Conservation (phyloP, 148 eudicot species). For the Fagopyrum esculentum region DNA sequence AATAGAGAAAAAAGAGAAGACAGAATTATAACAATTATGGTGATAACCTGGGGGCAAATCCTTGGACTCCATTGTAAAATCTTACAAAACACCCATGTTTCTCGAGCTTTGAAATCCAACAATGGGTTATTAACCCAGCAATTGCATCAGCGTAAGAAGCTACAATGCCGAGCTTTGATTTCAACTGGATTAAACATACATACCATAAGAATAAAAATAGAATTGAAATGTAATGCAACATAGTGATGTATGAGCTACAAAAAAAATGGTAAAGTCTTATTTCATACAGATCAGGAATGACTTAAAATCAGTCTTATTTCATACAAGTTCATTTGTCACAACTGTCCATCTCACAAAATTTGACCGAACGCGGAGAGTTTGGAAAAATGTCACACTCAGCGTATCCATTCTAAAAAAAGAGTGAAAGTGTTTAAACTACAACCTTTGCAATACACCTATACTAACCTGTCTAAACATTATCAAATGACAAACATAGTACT, state of each 20-base stretch:
- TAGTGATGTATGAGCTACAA: background rate
- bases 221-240: background rate
- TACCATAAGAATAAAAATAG: background rate
- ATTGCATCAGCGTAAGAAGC: conserved; percentile 82
- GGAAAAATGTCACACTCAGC: background rate
- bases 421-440: background rate
- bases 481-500: background rate
- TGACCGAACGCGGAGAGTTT: background rate
- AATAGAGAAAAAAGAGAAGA: background rate
- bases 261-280: background rate
- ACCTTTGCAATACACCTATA: background rate
- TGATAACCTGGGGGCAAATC: conserved; percentile 77
- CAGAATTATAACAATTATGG: background rate
- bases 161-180: conserved; percentile 74
- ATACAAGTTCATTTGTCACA: background rate
- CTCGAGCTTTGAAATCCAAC: conserved; percentile 93
- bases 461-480: background rate
- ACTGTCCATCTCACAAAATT: background rate
- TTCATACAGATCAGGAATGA: background rate
- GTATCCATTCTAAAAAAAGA: background rate
- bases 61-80: conserved; percentile 94
- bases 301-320: background rate
- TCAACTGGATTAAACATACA: conserved; percentile 38
- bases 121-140: conserved; percentile 81
- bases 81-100: conserved; percentile 78